These are phyloP conservation scores for Penicillium sp. DNA, from an alignment of 2,329 filamentous ascomycete genomes.

Conservation along the genomic window DNA sequence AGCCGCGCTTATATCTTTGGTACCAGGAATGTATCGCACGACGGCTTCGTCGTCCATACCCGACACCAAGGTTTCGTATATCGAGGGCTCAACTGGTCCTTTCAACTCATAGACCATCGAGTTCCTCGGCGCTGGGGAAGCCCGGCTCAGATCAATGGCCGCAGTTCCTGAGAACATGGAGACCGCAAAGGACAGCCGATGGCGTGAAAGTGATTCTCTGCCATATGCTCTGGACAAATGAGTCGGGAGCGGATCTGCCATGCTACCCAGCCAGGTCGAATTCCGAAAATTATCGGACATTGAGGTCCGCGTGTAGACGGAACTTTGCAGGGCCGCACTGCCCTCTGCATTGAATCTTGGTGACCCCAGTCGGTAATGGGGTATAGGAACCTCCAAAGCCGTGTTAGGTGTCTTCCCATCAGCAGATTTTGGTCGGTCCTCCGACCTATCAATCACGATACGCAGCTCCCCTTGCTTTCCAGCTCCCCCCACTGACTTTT, in stretches of 20 bases:
- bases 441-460: constrained; percentile 76
- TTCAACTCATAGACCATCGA: constrained; percentile 56
- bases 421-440: constrained; percentile 66
- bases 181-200: constrained; percentile 40
- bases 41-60: constrained; percentile 81
- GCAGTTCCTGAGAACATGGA: constrained; percentile 42
- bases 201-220: constrained; percentile 28
- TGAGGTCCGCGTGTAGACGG: constrained; percentile 72
- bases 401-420: constrained; percentile 60
- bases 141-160: constrained; percentile 36
- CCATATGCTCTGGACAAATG: constrained; percentile 30
- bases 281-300: constrained; percentile 70
- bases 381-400: constrained; percentile 74
- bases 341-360: constrained; percentile 78
- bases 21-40: constrained; percentile 76
- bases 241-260: constrained; percentile 28
- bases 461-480: constrained; percentile 70
- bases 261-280: constrained; percentile 59
- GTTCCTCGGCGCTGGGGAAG: constrained; percentile 41
- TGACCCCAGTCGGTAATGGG: constrained; percentile 80
- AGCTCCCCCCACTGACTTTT: constrained; percentile 44
- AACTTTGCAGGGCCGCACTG: constrained; percentile 76
- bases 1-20: constrained; percentile 80
- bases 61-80: constrained; percentile 81
- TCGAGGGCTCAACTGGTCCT: constrained; percentile 63